A percentile compares a stretch with the other conserved stretches of the same genome.
phyloP scores from a whole-genome alignment of 2,329 filamentous ascomycete species.

The Ramularia endophylla region DNA sequence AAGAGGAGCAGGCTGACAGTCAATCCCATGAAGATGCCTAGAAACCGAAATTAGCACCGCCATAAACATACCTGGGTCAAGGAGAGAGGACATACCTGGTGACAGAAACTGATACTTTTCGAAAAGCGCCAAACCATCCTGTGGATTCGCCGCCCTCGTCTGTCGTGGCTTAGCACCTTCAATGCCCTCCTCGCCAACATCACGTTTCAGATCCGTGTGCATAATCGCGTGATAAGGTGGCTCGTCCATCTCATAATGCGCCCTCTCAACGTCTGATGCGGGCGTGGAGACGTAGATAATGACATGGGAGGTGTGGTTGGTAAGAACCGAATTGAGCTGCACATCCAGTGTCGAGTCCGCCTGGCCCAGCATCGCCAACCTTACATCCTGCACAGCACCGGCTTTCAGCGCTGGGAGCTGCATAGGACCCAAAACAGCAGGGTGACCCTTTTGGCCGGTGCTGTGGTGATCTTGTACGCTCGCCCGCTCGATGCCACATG shows the following conservation, averaged over 20 bases:
- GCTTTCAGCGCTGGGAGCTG: constrained; percentile 6
- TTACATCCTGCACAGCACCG: not conserved
- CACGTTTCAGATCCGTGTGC: constrained; percentile 70
- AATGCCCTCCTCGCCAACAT: constrained; percentile 38
- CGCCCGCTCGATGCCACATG: constrained; percentile 33
- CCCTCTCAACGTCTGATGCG: constrained; percentile 3
- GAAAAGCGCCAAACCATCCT: constrained; percentile 57
- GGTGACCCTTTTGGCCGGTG: not conserved
- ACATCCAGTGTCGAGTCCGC: constrained; percentile 16
- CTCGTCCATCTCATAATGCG: constrained; percentile 59
- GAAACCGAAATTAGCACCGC: not conserved
- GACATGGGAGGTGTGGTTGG: constrained; percentile 14
- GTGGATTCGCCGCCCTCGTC: constrained; percentile 12
- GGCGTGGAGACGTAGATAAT: constrained; percentile 12
- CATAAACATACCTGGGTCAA: not conserved
- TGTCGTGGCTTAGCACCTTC: constrained; percentile 9
- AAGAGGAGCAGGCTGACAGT: constrained; percentile 65
- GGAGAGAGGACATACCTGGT: constrained; percentile 68
- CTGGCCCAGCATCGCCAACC: constrained; percentile 7
- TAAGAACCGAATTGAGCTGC: constrained; percentile 9
- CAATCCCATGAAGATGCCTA: constrained; percentile 85
- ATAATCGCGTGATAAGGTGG: constrained; percentile 54
- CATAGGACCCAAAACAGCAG: constrained; percentile 11
- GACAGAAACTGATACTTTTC: constrained; percentile 94
- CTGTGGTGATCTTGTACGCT: constrained; percentile 7